Base-by-base conservation (phyloP, 441 rosid genomes). In the Populus tomentosa region DNA sequence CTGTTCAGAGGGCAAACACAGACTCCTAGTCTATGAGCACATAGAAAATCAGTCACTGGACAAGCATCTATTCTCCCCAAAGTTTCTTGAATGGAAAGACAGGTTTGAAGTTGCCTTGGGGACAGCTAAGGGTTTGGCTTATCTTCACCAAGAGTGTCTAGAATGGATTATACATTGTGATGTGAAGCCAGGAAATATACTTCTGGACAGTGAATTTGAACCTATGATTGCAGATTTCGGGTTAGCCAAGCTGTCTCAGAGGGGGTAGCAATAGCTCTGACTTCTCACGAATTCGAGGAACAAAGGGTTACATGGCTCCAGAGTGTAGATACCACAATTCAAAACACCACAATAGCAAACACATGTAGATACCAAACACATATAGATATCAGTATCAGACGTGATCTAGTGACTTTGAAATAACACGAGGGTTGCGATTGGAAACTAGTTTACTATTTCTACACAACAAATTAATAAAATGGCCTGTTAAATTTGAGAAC, bases 81-180 rank as follows among this genome's bases (percentile, higher is more conserved):
- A 20, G 30, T 32, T 72, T n/a, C 75, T 81, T 0, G 74, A 77
- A n/a, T 80, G 83, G 87, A n/a, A 66, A 24, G 78, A 70, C 38
- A 80, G 85, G 62, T 80, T 56, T 16, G 71, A 80, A 2, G 79
- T 82, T 46, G 89, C 85, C 0, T 13, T 82, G 0, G 86, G 89
- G 2, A 77, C 77, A 0, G 84, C 85, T 1, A 82, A 61, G 50
- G 82, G 87, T 10, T 59, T 84, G 16, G 84, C 85, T 5, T 86
- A 82, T 69, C 40, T 86, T 16, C 88, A 84, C n/a, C 83, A 86
- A 33, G 88, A 86, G 70, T 86, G 87, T 63, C 69, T 84, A 67
- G 87, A 84, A 8, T 84, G 87, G 87, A 70, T 86, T 38, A 74
- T 83, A 6, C 88, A 88, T 24, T 88, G 89, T 59, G 89, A 83